Percentiles rank a stretch among this genome's conserved stretches.
Conservation (phyloP, 2,329 filamentous ascomycete species). For the Botryotinia globosa region DNA sequence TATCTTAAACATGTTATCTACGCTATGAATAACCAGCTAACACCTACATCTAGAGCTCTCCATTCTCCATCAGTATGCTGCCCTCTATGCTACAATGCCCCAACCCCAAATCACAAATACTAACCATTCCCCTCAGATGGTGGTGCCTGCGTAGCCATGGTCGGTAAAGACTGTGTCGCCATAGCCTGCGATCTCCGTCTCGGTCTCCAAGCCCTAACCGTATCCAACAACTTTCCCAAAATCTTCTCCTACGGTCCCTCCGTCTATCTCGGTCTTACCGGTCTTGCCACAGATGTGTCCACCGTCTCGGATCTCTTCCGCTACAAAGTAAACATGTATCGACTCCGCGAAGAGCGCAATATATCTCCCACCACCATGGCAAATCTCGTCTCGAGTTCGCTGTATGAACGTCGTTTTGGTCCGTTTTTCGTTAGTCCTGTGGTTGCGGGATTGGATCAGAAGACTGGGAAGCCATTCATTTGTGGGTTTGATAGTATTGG, state of each 20-base stretch:
- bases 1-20: neutral
- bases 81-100: conserved; percentile 10
- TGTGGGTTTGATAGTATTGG: conserved; percentile 99
- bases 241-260: conserved; percentile 91
- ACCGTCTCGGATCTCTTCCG: conserved; percentile 97
- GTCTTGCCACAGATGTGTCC: conserved; percentile 90
- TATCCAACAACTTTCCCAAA: conserved; percentile 99
- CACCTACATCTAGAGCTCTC: conserved; percentile 64
- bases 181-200: conserved; percentile 99
- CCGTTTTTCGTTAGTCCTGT: conserved; percentile 96
- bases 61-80: conserved; percentile 85
- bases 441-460: conserved; percentile 91
- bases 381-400: conserved; percentile 84
- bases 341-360: conserved; percentile 93
- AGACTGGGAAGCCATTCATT: conserved; percentile 92
- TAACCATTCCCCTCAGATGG: conserved; percentile 53
- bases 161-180: conserved; percentile 98
- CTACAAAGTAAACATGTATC: conserved; percentile 99
- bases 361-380: conserved; percentile 94
- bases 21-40: conserved; percentile 36
- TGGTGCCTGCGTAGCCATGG: conserved; percentile 97
- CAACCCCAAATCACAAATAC: conserved; percentile 1
- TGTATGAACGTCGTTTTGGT: conserved; percentile 95
- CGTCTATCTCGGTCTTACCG: conserved; percentile 92
- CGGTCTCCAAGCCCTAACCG: conserved; percentile 91